A percentile compares a stretch with the other conserved stretches of the same genome.
phyloP scores from a whole-genome alignment of 2,329 filamentous ascomycete species.

The Diplocarpon rosae region DNA sequence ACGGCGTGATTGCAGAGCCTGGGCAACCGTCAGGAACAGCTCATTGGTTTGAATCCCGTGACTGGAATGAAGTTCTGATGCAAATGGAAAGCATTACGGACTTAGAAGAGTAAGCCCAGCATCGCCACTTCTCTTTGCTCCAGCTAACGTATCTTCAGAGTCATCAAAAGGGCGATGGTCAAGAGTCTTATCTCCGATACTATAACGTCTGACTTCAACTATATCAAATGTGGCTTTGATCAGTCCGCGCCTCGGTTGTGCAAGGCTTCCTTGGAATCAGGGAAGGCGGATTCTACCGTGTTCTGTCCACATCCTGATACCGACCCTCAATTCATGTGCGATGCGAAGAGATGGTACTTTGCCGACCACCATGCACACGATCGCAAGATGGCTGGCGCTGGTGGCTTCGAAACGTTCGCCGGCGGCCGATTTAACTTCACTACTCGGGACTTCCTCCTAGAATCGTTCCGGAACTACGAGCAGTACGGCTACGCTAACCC shows the following conservation, averaged over 20 bases:
- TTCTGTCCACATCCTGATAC: slow-evolving; percentile 6
- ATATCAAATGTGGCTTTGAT: slow-evolving; percentile 7
- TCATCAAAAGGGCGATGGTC: background rate
- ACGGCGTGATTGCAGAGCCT: background rate
- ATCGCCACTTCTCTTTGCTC: background rate
- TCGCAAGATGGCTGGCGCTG: background rate
- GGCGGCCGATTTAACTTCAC: slow-evolving; percentile 2
- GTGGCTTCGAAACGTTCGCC: slow-evolving; percentile 2
- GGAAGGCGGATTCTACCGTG: background rate
- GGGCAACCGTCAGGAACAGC: slow-evolving; percentile 2
- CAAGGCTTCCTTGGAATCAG: background rate
- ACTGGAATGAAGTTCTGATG: background rate
- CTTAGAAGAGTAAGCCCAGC: slow-evolving; percentile 2
- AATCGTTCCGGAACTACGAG: slow-evolving; percentile 3
- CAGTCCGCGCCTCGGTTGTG: background rate
- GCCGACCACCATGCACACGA: background rate
- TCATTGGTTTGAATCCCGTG: background rate
- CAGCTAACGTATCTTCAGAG: slow-evolving; percentile 1
- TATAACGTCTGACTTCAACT: slow-evolving; percentile 1
- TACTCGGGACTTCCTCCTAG: background rate
- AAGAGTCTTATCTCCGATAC: slow-evolving; percentile 4
- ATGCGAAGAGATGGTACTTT: slow-evolving; percentile 6
- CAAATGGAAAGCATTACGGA: slow-evolving; percentile 1
- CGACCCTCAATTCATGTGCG: slow-evolving; percentile 5
- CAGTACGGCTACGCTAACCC: background rate